Evolutionary conservation across 805 yeast species (phyloP).

Genomic region (Ogataea nakhonphanomensis): DNA sequence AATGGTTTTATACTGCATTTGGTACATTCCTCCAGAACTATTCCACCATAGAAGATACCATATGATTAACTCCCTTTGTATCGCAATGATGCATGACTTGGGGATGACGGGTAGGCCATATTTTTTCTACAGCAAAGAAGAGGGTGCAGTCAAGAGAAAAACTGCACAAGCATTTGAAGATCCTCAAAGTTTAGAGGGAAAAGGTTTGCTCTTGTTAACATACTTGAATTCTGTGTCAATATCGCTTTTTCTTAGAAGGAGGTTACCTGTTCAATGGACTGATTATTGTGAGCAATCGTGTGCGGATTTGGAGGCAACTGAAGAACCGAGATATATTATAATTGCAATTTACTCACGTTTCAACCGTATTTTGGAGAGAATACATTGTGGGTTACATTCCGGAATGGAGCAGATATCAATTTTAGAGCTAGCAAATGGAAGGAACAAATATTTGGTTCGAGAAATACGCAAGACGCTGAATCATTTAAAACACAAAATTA

Average conservation of each 20-base stretch:
- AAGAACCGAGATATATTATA: constrained; percentile 33
- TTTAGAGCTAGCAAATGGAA: constrained; percentile 24
- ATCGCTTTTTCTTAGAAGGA: constrained; percentile 62
- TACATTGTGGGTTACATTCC: constrained; percentile 49
- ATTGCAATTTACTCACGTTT: constrained; percentile 59
- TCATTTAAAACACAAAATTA: constrained; percentile 37
- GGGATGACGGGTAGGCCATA: constrained; percentile 61
- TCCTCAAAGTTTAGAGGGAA: constrained; percentile 42
- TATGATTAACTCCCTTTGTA: constrained; percentile 60
- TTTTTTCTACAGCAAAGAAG: constrained; percentile 39
- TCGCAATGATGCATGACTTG: constrained; percentile 68
- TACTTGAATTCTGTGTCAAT: constrained; percentile 63
- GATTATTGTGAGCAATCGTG: constrained; percentile 64
- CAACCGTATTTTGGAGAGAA: constrained; percentile 58
- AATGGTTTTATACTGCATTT: constrained; percentile 56
- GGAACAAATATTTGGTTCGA: constrained; percentile 38
- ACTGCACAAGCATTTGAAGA: constrained; percentile 37
- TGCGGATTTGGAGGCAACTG: constrained; percentile 38
- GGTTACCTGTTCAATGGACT: constrained; percentile 61
- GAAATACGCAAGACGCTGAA: constrained; percentile 51
- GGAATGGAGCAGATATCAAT: constrained; percentile 35
- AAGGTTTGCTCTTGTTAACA: constrained; percentile 51
- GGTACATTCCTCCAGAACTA: constrained; percentile 85
- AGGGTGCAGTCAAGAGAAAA: constrained; percentile 37
- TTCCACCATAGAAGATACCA: constrained; percentile 78